A percentile compares a stretch with the other conserved stretches of the same genome.
phyloP scores from a whole-genome alignment of 2,329 filamentous ascomycete genomes.

The Pseudogymnoascus sp. region DNA sequence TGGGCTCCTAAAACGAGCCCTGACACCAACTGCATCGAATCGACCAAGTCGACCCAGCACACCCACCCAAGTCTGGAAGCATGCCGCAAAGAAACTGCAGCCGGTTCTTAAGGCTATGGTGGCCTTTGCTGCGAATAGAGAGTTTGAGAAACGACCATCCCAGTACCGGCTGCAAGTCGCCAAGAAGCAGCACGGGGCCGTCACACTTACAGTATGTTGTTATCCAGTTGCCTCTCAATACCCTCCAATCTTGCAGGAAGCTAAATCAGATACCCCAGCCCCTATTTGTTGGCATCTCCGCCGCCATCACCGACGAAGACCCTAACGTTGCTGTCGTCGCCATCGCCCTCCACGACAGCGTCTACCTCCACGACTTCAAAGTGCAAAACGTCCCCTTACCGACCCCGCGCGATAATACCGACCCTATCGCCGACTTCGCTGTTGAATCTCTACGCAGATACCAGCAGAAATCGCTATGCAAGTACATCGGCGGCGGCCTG shows the following conservation, averaged over 20 bases:
- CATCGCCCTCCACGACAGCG: conserved; percentile 63
- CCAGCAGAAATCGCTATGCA: conserved; percentile 56
- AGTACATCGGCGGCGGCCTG: conserved; percentile 68
- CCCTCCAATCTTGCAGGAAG: background rate
- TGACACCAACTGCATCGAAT: background rate
- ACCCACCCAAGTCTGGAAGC: background rate
- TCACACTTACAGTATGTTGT: background rate
- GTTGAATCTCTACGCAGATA: conserved; percentile 49
- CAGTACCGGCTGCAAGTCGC: background rate
- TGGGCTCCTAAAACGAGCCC: background rate
- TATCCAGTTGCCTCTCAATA: background rate
- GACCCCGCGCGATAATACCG: conserved; percentile 32
- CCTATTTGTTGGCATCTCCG: conserved; percentile 55
- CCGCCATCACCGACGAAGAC: conserved; percentile 39
- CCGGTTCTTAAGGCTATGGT: conserved; percentile 5
- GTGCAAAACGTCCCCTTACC: conserved; percentile 47
- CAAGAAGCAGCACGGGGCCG: background rate
- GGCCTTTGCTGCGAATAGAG: background rate
- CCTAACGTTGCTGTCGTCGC: conserved; percentile 47
- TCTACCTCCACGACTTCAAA: conserved; percentile 66
- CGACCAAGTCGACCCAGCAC: background rate
- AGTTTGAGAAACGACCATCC: conserved; percentile 2
- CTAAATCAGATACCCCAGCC: conserved; percentile 31
- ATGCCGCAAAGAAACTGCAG: background rate
- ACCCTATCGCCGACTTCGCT: conserved; percentile 51